phyloP scores from a whole-genome alignment of 176 grass and related monocot species.

The Paspalum vaginatum region DNA sequence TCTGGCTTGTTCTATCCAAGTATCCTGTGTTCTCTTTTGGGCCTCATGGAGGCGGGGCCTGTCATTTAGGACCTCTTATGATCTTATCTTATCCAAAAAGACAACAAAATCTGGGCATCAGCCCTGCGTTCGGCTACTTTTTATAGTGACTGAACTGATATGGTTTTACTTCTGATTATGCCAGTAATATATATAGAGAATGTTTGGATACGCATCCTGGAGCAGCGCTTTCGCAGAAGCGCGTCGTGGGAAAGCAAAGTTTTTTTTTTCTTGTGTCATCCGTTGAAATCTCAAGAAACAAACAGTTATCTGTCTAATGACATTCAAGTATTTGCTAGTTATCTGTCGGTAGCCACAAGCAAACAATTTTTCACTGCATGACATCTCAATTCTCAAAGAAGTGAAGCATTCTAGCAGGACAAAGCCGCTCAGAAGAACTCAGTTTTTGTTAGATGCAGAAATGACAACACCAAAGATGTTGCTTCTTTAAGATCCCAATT shows the following conservation, averaged over 20 bases:
- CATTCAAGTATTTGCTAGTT: not conserved
- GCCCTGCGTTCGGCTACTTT: not conserved
- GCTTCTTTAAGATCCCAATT: conserved; percentile 3
- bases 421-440: not conserved
- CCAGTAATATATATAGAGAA: not conserved
- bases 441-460: not conserved
- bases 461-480: not conserved
- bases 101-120: not conserved
- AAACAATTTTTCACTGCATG: not conserved
- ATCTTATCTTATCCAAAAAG: conserved; percentile 29
- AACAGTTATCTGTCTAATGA: not conserved
- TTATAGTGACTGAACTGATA: not conserved
- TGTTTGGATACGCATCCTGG: too few species aligned
- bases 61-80: conserved; percentile 6
- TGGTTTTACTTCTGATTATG: not conserved
- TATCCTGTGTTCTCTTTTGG: conserved; percentile 2
- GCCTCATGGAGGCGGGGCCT: conserved; percentile 9
- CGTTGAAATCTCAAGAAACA: too few species aligned
- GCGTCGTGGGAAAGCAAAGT: too few species aligned
- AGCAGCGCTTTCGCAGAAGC: too few species aligned
- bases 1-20: conserved; percentile 17
- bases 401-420: not conserved
- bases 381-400: not conserved
- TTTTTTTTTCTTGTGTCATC: too few species aligned
- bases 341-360: not conserved